Evolutionary conservation across 495 filamentous ascomycete genomes (phyloP).

Genomic region (Aspergillus homomorphus): DNA sequence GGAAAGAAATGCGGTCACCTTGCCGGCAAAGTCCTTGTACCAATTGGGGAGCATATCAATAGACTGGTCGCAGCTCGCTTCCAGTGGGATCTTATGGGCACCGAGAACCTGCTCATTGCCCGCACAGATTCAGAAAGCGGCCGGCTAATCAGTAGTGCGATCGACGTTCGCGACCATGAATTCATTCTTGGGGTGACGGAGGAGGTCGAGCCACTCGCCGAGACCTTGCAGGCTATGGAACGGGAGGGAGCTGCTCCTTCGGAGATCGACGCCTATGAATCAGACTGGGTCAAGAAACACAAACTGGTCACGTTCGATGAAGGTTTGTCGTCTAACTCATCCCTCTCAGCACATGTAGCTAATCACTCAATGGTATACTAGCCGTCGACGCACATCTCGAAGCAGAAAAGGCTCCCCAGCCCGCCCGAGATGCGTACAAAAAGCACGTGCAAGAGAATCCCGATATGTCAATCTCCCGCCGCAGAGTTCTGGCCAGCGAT

Average conservation of each 20-base stretch:
- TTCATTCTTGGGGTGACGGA: conserved; percentile 87
- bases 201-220: conserved; percentile 70
- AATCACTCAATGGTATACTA: conserved; percentile 20
- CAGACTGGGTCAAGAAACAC: conserved; percentile 85
- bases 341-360: conserved; percentile 9
- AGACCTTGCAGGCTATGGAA: conserved; percentile 90
- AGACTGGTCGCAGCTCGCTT: conserved; percentile 86
- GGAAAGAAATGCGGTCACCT: conserved; percentile 99
- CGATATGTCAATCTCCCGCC: conserved; percentile 71
- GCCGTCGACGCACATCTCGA: conserved; percentile 73
- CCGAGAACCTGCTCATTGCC: conserved; percentile 89
- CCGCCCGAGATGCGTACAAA: conserved; percentile 65
- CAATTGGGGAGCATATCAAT: conserved; percentile 93
- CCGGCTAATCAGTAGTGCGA: conserved; percentile 79
- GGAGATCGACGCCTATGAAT: conserved; percentile 82
- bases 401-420: conserved; percentile 54
- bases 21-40: conserved; percentile 94
- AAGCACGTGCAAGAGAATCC: conserved; percentile 54
- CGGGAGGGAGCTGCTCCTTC: conserved; percentile 65
- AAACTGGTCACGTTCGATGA: conserved; percentile 90
- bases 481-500: conserved; percentile 65
- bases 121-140: conserved; percentile 94
- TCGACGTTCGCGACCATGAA: conserved; percentile 93
- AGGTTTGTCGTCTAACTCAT: conserved; percentile 38
- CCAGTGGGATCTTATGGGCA: conserved; percentile 98